These are phyloP conservation scores for Euphorbia schlechtendalii DNA, from an alignment of 441 rosid genomes.

Conservation along the genomic window DNA sequence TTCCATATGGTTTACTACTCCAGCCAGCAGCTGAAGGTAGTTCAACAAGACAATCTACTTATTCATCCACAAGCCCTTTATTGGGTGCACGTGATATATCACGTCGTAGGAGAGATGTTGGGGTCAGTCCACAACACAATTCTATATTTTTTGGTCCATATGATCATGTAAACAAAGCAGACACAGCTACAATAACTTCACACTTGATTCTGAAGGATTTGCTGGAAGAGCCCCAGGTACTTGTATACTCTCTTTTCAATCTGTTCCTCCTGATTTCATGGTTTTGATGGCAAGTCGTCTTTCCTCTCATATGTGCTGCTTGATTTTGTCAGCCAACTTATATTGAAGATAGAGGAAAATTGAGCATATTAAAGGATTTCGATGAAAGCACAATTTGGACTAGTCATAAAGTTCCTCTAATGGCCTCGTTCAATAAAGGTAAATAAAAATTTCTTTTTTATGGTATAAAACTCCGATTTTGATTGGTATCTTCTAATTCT, in stretches of 20 bases:
- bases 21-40: constrained; percentile 61
- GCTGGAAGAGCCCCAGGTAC: constrained; percentile 81
- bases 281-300: not conserved
- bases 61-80: constrained; percentile 46
- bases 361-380: constrained; percentile 69
- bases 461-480: constrained; percentile 9
- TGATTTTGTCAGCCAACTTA: constrained; percentile 48
- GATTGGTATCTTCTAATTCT: constrained; percentile 7
- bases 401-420: constrained; percentile 72
- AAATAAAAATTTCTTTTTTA: constrained; percentile 19
- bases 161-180: constrained; percentile 46
- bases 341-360: constrained; percentile 87
- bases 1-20: constrained; percentile 86
- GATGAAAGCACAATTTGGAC: constrained; percentile 98
- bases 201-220: constrained; percentile 81
- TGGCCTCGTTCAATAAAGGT: constrained; percentile 94
- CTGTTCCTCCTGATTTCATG: not conserved
- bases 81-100: constrained; percentile 50
- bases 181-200: constrained; percentile 44
- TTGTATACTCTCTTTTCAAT: constrained; percentile 7
- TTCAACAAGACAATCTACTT: constrained; percentile 34
- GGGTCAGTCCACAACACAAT: constrained; percentile 44
- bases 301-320: constrained; percentile 4
- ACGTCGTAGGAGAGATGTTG: constrained; percentile 56
- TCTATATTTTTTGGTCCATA: constrained; percentile 30